phyloP scores from a whole-genome alignment of 768 basidiomycete species.

The Tremella yokohamensis region DNA sequence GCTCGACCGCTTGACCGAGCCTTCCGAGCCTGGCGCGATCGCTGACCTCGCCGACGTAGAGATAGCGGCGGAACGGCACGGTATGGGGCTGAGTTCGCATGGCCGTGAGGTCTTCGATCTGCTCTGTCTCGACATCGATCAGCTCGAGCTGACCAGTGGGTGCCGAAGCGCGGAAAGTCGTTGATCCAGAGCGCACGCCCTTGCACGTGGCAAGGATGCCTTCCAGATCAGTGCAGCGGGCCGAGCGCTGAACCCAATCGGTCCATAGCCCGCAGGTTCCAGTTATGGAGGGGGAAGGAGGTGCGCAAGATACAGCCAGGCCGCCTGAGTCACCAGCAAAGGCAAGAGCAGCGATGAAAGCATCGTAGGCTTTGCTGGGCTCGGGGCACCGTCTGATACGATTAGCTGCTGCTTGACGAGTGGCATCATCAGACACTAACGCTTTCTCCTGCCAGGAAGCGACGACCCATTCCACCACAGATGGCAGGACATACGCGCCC shows the following conservation, averaged over 20 bases:
- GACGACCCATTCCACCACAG: slow-evolving; percentile 23
- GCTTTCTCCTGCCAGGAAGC: slow-evolving; percentile 15
- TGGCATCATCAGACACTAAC: slow-evolving; percentile 8
- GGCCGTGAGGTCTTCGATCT: slow-evolving; percentile 27
- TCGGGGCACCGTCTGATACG: slow-evolving; percentile 28
- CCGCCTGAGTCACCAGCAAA: slow-evolving; percentile 29
- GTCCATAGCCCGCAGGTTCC: slow-evolving; percentile 23
- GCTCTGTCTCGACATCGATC: slow-evolving; percentile 27
- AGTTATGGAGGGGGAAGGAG: slow-evolving; percentile 20
- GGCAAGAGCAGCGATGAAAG: slow-evolving; percentile 16
- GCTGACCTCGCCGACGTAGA: slow-evolving; percentile 27
- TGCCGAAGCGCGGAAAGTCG: background rate
- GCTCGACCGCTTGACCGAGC: slow-evolving; percentile 21
- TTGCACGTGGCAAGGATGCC: background rate
- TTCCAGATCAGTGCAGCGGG: background rate
- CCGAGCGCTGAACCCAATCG: slow-evolving; percentile 13
- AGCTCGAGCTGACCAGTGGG: slow-evolving; percentile 8
- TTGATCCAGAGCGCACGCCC: background rate
- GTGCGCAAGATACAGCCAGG: slow-evolving; percentile 24
- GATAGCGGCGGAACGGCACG: slow-evolving; percentile 23
- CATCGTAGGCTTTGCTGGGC: slow-evolving; percentile 23
- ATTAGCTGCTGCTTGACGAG: background rate
- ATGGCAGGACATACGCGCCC: slow-evolving; percentile 32
- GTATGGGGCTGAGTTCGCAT: slow-evolving; percentile 25
- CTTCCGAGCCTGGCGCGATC: slow-evolving; percentile 3